A percentile compares a stretch with the other conserved stretches of the same genome.
Conservation (phyloP, 2,329 filamentous ascomycete species). For the Onygenales sp. region DNA sequence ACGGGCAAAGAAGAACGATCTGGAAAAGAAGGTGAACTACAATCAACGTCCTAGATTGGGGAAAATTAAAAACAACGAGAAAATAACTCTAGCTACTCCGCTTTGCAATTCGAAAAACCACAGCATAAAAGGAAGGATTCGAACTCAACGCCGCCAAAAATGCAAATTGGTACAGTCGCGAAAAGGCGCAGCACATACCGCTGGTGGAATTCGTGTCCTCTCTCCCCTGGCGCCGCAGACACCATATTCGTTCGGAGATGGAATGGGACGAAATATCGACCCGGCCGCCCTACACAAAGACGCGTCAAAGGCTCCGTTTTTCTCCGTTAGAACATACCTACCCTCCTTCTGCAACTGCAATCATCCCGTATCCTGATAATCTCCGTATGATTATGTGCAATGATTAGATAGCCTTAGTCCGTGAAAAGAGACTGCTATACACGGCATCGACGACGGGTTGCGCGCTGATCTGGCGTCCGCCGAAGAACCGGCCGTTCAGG, state of each 20-base stretch:
- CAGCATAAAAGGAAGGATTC: background rate
- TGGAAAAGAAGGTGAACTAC: background rate
- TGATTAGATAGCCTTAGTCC: conserved; percentile 65
- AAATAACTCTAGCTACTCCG: background rate
- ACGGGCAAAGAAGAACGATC: background rate
- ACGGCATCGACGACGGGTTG: conserved; percentile 96
- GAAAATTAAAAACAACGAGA: background rate
- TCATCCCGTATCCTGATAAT: conserved; percentile 6
- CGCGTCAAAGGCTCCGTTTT: background rate
- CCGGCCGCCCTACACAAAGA: conserved; percentile 1
- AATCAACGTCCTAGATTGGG: background rate
- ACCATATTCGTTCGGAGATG: background rate
- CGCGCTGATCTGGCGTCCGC: conserved; percentile 83
- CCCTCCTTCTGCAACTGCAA: conserved; percentile 18
- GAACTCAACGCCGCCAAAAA: conserved; percentile 2
- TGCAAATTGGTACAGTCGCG: background rate
- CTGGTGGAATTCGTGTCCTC: conserved; percentile 3
- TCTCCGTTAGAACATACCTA: conserved; percentile 1
- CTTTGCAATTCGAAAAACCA: background rate
- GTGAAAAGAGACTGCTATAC: conserved; percentile 93
- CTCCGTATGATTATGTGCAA: background rate
- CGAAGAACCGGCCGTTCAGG: conserved; percentile 93
- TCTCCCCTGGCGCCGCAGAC: background rate
- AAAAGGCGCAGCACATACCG: conserved; percentile 10
- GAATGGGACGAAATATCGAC: background rate